Evolutionary conservation across 768 basidiomycete genomes (phyloP).

Genomic region (Solioccasus polychromus): DNA sequence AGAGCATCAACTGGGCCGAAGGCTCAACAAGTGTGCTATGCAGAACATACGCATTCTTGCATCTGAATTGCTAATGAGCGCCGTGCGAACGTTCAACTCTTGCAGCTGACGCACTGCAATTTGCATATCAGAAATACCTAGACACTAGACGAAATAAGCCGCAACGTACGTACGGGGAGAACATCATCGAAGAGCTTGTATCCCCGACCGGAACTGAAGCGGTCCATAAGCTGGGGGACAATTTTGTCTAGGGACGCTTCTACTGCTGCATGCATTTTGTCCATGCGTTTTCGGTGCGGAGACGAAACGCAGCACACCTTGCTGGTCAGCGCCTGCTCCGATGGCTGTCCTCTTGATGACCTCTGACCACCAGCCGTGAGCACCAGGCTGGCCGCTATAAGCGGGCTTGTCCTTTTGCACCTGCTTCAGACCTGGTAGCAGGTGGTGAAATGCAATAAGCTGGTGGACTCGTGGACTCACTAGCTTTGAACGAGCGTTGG

Average conservation of each 20-base stretch:
- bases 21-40: not conserved
- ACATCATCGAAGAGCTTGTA: slow-evolving; percentile 60
- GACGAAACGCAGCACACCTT: slow-evolving; percentile 36
- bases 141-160: not conserved
- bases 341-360: slow-evolving; percentile 73
- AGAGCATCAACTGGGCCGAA: slow-evolving; percentile 1
- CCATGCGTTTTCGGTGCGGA: slow-evolving; percentile 23
- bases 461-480: slow-evolving; percentile 29
- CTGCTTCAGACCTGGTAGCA: slow-evolving; percentile 41
- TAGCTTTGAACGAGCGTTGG: slow-evolving; percentile 56
- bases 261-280: slow-evolving; percentile 42
- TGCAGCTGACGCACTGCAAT: slow-evolving; percentile 45
- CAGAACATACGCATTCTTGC: slow-evolving; percentile 59
- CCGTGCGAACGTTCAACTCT: slow-evolving; percentile 46
- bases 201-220: slow-evolving; percentile 70
- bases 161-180: slow-evolving; percentile 42
- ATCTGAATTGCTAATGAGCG: slow-evolving; percentile 72
- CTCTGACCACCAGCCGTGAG: slow-evolving; percentile 70
- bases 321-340: slow-evolving; percentile 65
- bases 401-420: slow-evolving; percentile 58
- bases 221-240: slow-evolving; percentile 55
- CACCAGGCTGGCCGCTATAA: slow-evolving; percentile 47
- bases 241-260: slow-evolving; percentile 53
- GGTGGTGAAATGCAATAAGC: slow-evolving; percentile 3
- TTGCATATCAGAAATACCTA: slow-evolving; percentile 6